Evolutionary conservation across 106 monocot genomes (phyloP), one percentile per base, ranked within the genome.

Genomic region (Dendrobium huoshanense): DNA sequence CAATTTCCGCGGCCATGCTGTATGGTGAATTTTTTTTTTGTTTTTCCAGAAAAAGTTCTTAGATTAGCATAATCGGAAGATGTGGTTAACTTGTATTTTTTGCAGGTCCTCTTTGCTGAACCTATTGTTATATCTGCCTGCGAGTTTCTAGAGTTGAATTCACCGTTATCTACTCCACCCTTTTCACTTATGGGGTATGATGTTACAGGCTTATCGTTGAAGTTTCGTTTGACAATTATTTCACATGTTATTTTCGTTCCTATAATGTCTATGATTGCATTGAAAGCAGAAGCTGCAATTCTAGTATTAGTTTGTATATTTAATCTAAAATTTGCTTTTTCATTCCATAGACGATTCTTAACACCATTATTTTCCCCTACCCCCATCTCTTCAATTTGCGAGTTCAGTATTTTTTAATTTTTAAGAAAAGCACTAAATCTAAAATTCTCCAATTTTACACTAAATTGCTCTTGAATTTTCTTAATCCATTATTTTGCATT

Each of bases 111-210:
- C 8, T 98, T 98, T 85, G 84, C 90, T 24, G 98, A 95, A 82
- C 94, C 98, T 31, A 87, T 98, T 78, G 89, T 98, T 27, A 80
- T 98, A 56, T 92, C 92, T 40, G 92, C 91, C 65, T 98, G 94
- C 75, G 98, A 98, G 85, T 92, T 98, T 87, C 89, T 98, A 33
- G 98, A 98, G 92, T 92, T 92, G 88, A 95, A 88, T 87, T 90
- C 98, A 31, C 81, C 94, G 6, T 89, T 92, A 75, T 95, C 91
- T 74, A 81, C 83, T 72, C 86, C 92, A 68, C 84, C 83, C 16
- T 72, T 92, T 78, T 88, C 95, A 9, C 87, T 98, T 77, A 44
- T 88, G 64, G 98, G 98, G 98, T 98, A 91, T 70, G 87, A 56
- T 5, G 51, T 51, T 22, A 74, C 22, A 44, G 42, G 22, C 9